Conservation (phyloP, 768 basidiomycete species). For the Imleria badia region DNA sequence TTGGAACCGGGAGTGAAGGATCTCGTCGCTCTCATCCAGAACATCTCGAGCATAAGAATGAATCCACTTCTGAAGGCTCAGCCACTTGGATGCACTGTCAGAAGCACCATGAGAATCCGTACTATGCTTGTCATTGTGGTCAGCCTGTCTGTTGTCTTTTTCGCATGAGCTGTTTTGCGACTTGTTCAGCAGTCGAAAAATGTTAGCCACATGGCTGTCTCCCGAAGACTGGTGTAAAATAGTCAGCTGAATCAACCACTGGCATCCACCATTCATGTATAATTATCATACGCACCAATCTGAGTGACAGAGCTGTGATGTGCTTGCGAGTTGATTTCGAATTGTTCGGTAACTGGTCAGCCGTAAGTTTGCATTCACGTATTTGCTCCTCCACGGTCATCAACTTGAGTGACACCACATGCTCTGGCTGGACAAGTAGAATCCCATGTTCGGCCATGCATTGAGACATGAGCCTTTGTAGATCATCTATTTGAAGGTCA, state of each 20-base stretch:
- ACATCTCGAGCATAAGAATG: background rate
- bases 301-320: background rate
- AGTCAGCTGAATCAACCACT: no score
- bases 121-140: no score
- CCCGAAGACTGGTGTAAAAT: no score
- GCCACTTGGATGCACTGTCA: background rate
- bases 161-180: no score
- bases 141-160: no score
- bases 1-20: background rate
- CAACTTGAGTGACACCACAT: constrained; percentile 47
- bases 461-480: constrained; percentile 34
- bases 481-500: constrained; percentile 9
- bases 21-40: background rate
- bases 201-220: no score
- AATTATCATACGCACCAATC: background rate
- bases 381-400: constrained; percentile 38
- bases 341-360: constrained; percentile 15
- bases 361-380: background rate
- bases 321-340: no score
- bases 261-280: background rate
- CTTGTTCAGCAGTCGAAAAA: no score
- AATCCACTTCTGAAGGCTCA: background rate
- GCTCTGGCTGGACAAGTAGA: constrained; percentile 39
- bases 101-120: no score
- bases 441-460: constrained; percentile 30